Evolutionary conservation across 139 green algal species (phyloP).

Genomic region (Micromonas pusilla): DNA sequence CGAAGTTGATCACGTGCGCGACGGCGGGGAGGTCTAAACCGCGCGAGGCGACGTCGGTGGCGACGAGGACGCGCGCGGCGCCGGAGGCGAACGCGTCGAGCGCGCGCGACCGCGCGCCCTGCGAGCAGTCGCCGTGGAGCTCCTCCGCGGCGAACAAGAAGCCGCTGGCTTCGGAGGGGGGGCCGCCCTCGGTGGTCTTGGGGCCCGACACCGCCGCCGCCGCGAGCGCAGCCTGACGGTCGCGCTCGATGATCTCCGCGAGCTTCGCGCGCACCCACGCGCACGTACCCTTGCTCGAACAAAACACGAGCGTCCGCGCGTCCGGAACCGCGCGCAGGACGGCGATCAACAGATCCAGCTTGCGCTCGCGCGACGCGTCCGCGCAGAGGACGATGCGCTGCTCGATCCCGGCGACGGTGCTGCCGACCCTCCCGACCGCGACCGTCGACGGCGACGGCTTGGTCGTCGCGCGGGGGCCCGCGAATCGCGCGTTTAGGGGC

Average conservation of each 20-base stretch:
- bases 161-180: background rate
- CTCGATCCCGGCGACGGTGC: background rate
- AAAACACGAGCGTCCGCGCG: background rate
- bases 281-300: background rate
- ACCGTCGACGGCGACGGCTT: background rate
- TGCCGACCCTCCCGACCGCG: background rate
- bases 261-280: background rate
- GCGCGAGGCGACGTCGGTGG: slow-evolving; percentile 38
- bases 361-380: background rate
- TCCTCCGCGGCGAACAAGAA: slow-evolving; percentile 4
- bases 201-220: background rate
- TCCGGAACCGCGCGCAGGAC: background rate
- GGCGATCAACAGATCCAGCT: background rate
- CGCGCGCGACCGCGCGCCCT: slow-evolving; percentile 15
- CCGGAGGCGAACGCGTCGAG: slow-evolving; percentile 23
- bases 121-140: slow-evolving; percentile 36
- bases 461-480: too few species aligned
- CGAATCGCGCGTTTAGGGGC: too few species aligned
- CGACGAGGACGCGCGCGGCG: slow-evolving; percentile 24
- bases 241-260: background rate
- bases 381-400: background rate
- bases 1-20: slow-evolving; percentile 38
- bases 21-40: slow-evolving; percentile 34
- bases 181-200: background rate
- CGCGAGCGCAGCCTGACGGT: background rate